Conservation (phyloP, 257 asterid species). For the Thymus mandschuricus region DNA sequence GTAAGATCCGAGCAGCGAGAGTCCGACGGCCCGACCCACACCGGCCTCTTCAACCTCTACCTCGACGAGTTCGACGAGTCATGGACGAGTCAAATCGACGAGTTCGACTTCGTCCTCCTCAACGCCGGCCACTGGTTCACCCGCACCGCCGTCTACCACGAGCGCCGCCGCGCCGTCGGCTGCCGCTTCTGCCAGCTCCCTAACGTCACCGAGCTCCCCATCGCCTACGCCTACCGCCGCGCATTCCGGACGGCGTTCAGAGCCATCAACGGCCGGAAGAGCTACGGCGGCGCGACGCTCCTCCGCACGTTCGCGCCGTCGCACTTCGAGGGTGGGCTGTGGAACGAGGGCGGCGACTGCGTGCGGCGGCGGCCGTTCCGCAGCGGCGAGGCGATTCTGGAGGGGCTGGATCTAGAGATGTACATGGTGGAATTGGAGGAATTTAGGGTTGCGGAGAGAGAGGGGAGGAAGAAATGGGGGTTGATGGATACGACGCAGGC, state of each 20-base stretch:
- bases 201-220: slow-evolving; percentile 40
- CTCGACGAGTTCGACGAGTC: slow-evolving; percentile 59
- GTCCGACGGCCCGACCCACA: slow-evolving; percentile 49
- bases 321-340: slow-evolving; percentile 65
- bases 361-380: slow-evolving; percentile 51
- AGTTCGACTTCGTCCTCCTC: slow-evolving; percentile 57
- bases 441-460: slow-evolving; percentile 47
- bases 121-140: slow-evolving; percentile 76
- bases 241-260: slow-evolving; percentile 48
- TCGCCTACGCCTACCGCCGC: slow-evolving; percentile 50
- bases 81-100: slow-evolving; percentile 59
- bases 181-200: slow-evolving; percentile 55
- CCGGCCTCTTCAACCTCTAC: slow-evolving; percentile 57
- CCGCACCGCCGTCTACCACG: slow-evolving; percentile 53
- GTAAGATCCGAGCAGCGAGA: slow-evolving; percentile 46
- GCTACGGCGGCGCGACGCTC: slow-evolving; percentile 37
- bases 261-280: slow-evolving; percentile 31
- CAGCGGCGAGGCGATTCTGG: slow-evolving; percentile 48
- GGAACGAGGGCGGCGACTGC: slow-evolving; percentile 67
- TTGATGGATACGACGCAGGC: slow-evolving; percentile 57
- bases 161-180: slow-evolving; percentile 46
- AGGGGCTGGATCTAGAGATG: slow-evolving; percentile 46
- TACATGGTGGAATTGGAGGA: slow-evolving; percentile 57
- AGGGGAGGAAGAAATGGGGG: slow-evolving; percentile 36
- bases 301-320: slow-evolving; percentile 67